Conservation (phyloP, 2,329 filamentous ascomycete species). For the Triangularia verruculosa region DNA sequence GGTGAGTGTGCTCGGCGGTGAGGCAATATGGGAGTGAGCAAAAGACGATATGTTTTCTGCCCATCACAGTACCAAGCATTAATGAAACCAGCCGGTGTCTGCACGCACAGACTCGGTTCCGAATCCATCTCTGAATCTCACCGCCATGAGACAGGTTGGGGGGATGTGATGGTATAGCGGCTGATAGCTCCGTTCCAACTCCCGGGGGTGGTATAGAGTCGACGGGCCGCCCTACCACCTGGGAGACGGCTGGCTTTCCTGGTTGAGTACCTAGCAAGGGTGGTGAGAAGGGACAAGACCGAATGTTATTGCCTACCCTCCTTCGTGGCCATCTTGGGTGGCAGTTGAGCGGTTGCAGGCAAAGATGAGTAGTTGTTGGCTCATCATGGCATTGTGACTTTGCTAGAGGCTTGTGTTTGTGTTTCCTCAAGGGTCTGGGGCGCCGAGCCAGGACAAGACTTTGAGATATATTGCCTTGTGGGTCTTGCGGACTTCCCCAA, state of each 20-base stretch:
- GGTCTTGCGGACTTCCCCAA: slow-evolving; percentile 15
- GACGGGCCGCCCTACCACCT: not conserved
- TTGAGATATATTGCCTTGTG: slow-evolving; percentile 5
- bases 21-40: not conserved
- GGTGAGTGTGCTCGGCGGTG: not conserved
- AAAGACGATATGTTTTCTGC: not conserved
- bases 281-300: not conserved
- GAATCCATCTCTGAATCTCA: not conserved
- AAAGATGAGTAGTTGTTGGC: slow-evolving; percentile 1
- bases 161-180: not conserved
- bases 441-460: slow-evolving; percentile 2
- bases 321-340: not conserved
- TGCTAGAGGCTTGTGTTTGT: not conserved
- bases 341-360: not conserved
- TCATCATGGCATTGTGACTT: not conserved
- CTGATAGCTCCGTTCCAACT: slow-evolving; percentile 7
- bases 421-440: not conserved
- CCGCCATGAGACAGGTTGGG: not conserved
- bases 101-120: not conserved
- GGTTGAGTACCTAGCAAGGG: not conserved
- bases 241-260: not conserved
- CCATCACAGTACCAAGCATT: not conserved
- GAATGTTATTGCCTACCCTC: slow-evolving; percentile 5
- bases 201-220: slow-evolving; percentile 3
- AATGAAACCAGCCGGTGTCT: not conserved